Percentiles rank a stretch among this genome's conserved stretches.
Evolutionary conservation across 1,284 basidiomycete species (phyloP).

Genomic region (Kwoniella shivajii): DNA sequence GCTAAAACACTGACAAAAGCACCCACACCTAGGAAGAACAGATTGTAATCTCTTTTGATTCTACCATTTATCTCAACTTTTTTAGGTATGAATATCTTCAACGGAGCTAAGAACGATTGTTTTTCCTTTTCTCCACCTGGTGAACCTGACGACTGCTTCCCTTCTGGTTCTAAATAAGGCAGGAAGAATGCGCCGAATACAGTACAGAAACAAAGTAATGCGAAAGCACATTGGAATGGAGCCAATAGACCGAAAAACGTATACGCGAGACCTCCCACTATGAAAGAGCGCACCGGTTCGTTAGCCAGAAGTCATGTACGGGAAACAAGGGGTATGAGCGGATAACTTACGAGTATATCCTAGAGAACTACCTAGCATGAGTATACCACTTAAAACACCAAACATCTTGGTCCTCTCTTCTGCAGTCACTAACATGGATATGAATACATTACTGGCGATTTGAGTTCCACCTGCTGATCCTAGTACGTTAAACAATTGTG

Average conservation of each 20-base stretch:
- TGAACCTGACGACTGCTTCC: neutral
- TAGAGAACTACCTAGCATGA: slow-evolving; percentile 39
- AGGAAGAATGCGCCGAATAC: slow-evolving; percentile 47
- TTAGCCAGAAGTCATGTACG: neutral
- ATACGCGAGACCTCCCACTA: slow-evolving; percentile 43
- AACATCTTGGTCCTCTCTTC: slow-evolving; percentile 46
- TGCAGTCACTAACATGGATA: slow-evolving; percentile 32
- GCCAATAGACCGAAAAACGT: slow-evolving; percentile 36
- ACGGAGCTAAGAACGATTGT: slow-evolving; percentile 42
- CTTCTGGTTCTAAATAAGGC: slow-evolving; percentile 45
- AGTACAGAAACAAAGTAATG: slow-evolving; percentile 44
- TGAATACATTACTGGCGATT: slow-evolving; percentile 43
- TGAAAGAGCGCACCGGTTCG: neutral
- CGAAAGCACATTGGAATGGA: slow-evolving; percentile 48
- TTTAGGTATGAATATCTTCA: slow-evolving; percentile 47
- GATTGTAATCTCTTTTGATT: slow-evolving; percentile 34
- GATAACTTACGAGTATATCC: slow-evolving; percentile 32
- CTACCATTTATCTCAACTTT: slow-evolving; percentile 12
- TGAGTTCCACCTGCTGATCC: slow-evolving; percentile 49
- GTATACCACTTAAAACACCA: slow-evolving; percentile 44
- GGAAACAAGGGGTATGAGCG: neutral
- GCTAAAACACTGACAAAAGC: slow-evolving; percentile 50
- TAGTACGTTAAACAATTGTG: slow-evolving; percentile 50
- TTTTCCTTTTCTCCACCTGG: slow-evolving; percentile 10
- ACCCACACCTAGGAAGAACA: slow-evolving; percentile 45